Conservation (phyloP, 768 basidiomycete species). For the Trametes maxima region DNA sequence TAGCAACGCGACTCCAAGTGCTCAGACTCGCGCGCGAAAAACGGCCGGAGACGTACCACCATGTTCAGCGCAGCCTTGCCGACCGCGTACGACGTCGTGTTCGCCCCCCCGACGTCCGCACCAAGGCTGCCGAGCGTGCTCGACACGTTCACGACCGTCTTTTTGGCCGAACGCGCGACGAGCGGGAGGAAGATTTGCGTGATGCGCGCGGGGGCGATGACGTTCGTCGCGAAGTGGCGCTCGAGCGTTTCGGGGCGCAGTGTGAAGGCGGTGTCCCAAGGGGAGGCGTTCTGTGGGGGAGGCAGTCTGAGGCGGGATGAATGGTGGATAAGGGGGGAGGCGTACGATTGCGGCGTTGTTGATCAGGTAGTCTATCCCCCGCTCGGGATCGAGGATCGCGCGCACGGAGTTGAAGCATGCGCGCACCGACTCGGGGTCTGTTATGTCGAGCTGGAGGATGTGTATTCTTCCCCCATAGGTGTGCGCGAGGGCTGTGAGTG, state of each 20-base stretch:
- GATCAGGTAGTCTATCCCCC: slow-evolving; percentile 41
- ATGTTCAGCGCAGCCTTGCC: slow-evolving; percentile 43
- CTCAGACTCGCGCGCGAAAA: no score
- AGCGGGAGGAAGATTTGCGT: slow-evolving; percentile 37
- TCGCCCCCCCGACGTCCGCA: slow-evolving; percentile 32
- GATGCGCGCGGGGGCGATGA: slow-evolving; percentile 39
- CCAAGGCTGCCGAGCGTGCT: slow-evolving; percentile 17
- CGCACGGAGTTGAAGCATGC: slow-evolving; percentile 35
- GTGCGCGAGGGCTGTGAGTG: slow-evolving; percentile 31
- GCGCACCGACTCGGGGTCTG: no score
- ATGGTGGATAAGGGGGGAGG: no score
- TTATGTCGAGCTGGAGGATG: slow-evolving; percentile 36
- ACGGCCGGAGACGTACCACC: slow-evolving; percentile 40
- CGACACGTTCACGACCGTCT: slow-evolving; percentile 39
- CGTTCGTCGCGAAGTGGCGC: slow-evolving; percentile 28
- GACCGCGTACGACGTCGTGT: slow-evolving; percentile 36
- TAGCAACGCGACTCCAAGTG: no score
- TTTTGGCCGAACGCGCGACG: slow-evolving; percentile 34
- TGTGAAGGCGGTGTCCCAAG: slow-evolving; percentile 34
- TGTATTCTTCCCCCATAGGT: no score
- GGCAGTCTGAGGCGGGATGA: no score
- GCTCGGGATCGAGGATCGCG: slow-evolving; percentile 27
- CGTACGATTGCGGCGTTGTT: slow-evolving; percentile 43
- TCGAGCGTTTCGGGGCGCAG: slow-evolving; percentile 24
- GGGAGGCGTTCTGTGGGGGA: no score